Evolutionary conservation across 2,329 filamentous ascomycete species (phyloP), one percentile per base, ranked within the genome.

Genomic region (Tolypocladium inflatum): DNA sequence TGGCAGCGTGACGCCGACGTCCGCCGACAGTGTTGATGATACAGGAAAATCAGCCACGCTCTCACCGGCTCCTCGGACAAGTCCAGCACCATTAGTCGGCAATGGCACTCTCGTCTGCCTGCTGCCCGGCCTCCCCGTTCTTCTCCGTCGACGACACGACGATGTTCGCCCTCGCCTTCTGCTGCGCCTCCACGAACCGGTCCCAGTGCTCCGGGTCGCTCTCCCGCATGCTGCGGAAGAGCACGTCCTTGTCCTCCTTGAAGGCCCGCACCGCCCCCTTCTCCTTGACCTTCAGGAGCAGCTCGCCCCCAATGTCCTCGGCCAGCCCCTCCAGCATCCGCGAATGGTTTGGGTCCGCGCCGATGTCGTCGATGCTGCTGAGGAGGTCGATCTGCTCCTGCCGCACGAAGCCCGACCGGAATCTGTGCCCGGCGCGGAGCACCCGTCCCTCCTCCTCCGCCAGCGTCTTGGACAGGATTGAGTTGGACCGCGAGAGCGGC

Each of bases 181-280:
- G 74, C 71, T 86, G 84, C 42, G 79, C 76, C 70, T 87, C 83
- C 30, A 81, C 78, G 66, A 91, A 83, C 9, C 74, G 73, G 55
- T 81, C 79, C 80, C 89, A 83, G 68, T 88, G 80, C 61, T 85
- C 82, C 0, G 85, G 84, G 62, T 91, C 89, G 35, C 80, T 79
- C 6, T 82, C 82, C 21, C 82, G 76, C 62, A 86, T 67, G 55
- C 71, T 66, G 60, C 74, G 72, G 45, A 80, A 68, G 23, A 85
- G 74, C 56, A 79, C 67, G 19, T 80, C 78, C 58, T 74, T 76
- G 62, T 85, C 71, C 66, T 86, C 81, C 64, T 82, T 78, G 63
- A 90, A 85, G 0, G 84, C 80, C 57, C 76, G 75, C 15, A 88
- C 77, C 55, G 81, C 80, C 0, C 88, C 87, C 63, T 82, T 80